Evolutionary conservation across 495 filamentous ascomycete species (phyloP).

Genomic region (Penicillium tannophilum): DNA sequence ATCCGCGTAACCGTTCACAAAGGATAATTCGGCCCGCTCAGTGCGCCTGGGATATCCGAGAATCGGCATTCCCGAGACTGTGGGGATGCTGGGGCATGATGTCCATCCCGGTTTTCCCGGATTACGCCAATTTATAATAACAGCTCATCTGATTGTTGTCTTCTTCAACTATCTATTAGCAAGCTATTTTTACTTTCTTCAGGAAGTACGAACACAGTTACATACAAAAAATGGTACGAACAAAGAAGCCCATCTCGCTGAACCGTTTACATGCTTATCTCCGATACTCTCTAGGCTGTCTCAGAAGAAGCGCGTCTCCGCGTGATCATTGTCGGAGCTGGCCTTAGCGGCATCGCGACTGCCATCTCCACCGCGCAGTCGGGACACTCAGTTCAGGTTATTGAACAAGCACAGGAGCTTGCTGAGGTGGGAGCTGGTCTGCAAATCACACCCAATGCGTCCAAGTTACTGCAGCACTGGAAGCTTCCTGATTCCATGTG

Average conservation of each 20-base stretch:
- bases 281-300: constrained; percentile 8
- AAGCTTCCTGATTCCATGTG: constrained; percentile 47
- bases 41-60: neutral
- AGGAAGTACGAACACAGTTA: neutral
- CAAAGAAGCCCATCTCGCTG: neutral
- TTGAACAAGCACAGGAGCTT: constrained; percentile 65
- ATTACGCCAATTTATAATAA: neutral
- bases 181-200: neutral
- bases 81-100: neutral
- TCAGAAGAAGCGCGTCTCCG: constrained; percentile 29
- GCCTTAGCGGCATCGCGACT: constrained; percentile 64
- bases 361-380: constrained; percentile 61
- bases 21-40: neutral
- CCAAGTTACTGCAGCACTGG: constrained; percentile 56
- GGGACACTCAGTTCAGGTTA: constrained; percentile 62
- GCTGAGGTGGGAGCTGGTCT: constrained; percentile 57
- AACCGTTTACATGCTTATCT: neutral
- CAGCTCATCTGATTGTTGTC: neutral
- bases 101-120: neutral
- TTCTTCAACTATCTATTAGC: neutral
- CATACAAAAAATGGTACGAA: neutral
- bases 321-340: constrained; percentile 41
- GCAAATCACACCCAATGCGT: constrained; percentile 61
- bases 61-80: neutral
- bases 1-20: neutral